A percentile compares a stretch with the other conserved stretches of the same genome.
phyloP scores from a whole-genome alignment of 805 yeast species.

The Grigorovia yakushimaensis region DNA sequence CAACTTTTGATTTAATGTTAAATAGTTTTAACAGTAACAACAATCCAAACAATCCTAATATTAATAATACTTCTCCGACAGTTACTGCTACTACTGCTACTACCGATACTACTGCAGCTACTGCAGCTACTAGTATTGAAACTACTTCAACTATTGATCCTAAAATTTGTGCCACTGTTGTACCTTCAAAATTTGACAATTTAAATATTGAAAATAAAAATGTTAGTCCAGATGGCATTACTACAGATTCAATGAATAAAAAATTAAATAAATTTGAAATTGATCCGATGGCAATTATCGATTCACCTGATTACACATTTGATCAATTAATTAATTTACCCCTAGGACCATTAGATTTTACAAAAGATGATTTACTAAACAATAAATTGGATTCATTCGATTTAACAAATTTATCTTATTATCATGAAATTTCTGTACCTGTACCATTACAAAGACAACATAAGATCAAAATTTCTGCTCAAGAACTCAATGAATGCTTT shows the following conservation, averaged over 20 bases:
- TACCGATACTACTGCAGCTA: too few relatives aligned
- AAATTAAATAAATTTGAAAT: background rate
- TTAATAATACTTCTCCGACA: background rate
- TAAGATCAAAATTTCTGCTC: conserved; percentile 6
- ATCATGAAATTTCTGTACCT: conserved; percentile 19
- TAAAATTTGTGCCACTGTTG: background rate
- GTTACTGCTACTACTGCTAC: background rate
- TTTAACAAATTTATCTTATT: conserved; percentile 18
- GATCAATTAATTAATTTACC: conserved; percentile 19
- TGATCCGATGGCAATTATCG: conserved; percentile 7
- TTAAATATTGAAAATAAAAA: too few relatives aligned
- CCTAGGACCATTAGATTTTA: background rate
- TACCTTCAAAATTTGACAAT: too few relatives aligned
- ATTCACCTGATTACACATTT: conserved; percentile 18
- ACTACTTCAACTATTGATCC: background rate
- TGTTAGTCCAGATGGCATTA: too few relatives aligned
- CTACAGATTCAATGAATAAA: background rate
- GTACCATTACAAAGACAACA: conserved; percentile 18
- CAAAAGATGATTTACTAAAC: background rate
- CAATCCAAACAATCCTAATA: background rate
- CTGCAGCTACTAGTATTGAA: background rate
- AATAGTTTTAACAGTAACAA: background rate
- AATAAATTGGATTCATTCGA: background rate
- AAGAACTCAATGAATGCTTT: conserved; percentile 2
- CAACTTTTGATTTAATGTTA: conserved; percentile 13